These are phyloP conservation scores for Jatropha podagrica DNA, from an alignment of 441 rosid species.

Conservation along the genomic window DNA sequence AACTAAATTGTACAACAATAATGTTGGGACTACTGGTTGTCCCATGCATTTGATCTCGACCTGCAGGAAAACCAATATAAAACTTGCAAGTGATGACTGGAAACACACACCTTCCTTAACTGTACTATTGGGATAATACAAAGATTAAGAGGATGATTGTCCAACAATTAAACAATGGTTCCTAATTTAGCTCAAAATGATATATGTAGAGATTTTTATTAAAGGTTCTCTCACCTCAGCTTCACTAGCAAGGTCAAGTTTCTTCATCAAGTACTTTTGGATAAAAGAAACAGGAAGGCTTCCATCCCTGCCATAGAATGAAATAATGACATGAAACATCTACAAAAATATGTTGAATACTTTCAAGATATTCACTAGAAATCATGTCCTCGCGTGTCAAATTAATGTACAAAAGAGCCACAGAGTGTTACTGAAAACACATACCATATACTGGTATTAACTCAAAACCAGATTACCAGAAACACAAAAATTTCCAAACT, in stretches of 20 bases:
- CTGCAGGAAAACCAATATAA: constrained; percentile 36
- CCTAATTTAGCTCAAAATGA: background rate
- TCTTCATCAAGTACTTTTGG: constrained; percentile 86
- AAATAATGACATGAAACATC: constrained; percentile 18
- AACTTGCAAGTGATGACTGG: background rate
- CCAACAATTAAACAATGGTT: background rate
- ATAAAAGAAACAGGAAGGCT: constrained; percentile 72
- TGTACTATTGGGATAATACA: background rate
- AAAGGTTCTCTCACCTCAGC: constrained; percentile 58
- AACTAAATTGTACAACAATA: constrained; percentile 61
- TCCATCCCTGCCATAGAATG: constrained; percentile 66
- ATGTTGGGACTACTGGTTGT: constrained; percentile 65
- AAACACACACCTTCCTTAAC: background rate
- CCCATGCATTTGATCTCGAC: constrained; percentile 91
- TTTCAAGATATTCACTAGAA: background rate
- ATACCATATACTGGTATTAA: background rate
- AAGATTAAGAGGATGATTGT: too few species aligned
- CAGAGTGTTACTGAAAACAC: background rate
- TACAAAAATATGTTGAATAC: constrained; percentile 12
- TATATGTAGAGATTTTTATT: background rate
- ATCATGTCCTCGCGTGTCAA: background rate
- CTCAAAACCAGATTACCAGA: background rate
- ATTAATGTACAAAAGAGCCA: background rate
- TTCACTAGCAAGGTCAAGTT: constrained; percentile 78
- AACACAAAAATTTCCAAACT: background rate